Conservation (phyloP, 345 rosid genomes). For the Angophora floribunda region DNA sequence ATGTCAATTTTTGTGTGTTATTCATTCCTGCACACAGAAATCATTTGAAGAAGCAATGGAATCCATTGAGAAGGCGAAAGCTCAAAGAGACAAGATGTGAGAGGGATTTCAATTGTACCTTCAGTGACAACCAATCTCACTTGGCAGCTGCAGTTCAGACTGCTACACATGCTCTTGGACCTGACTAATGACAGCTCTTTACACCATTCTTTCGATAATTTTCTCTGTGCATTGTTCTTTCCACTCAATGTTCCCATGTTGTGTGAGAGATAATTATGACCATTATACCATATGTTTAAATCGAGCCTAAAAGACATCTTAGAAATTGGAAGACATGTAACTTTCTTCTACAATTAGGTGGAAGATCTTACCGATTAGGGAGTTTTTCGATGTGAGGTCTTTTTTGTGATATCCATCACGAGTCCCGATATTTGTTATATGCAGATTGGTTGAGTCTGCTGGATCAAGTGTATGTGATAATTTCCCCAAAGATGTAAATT, state of each 20-base stretch:
- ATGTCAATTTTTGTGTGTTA: not conserved
- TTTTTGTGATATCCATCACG: not conserved
- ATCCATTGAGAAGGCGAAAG: slow-evolving; percentile 55
- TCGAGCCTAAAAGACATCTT: not conserved
- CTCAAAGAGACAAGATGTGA: slow-evolving; percentile 22
- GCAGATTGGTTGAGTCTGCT: not conserved
- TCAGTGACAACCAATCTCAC: not conserved
- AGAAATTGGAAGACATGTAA: not conserved
- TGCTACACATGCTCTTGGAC: not conserved
- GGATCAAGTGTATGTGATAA: not conserved
- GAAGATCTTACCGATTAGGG: not conserved
- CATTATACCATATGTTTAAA: not conserved
- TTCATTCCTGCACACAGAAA: slow-evolving; percentile 25
- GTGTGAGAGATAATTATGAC: not conserved
- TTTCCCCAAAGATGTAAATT: not conserved
- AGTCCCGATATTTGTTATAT: not conserved
- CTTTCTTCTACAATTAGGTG: not conserved
- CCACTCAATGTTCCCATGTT: not conserved
- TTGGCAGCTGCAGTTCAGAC: not conserved
- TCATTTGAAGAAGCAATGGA: slow-evolving; percentile 91
- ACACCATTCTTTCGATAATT: not conserved
- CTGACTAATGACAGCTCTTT: not conserved
- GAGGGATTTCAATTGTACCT: not conserved
- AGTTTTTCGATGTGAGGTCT: not conserved
- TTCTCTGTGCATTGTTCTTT: not conserved